Percentiles rank a stretch among this genome's conserved stretches.
Conservation (phyloP, 495 filamentous ascomycete species). For the Talaromyces adpressus region DNA sequence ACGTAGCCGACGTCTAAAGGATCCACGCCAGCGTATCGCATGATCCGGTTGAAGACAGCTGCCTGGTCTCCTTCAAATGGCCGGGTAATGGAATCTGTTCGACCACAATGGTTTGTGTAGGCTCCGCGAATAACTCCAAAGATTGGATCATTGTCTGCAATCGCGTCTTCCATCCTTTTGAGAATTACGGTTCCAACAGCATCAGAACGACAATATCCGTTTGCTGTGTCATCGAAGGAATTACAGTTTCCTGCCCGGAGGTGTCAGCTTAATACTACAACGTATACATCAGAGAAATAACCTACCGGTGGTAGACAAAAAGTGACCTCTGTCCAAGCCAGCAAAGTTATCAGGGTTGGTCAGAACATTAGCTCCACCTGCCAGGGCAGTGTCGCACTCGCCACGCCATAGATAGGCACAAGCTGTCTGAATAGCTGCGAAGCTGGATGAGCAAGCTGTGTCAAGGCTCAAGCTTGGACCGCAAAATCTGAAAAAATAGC, state of each 20-base stretch:
- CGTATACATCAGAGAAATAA: not conserved
- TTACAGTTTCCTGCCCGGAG: conserved; percentile 39
- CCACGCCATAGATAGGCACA: conserved; percentile 60
- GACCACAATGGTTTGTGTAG: conserved; percentile 67
- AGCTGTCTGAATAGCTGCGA: conserved; percentile 48
- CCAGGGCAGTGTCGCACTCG: conserved; percentile 65
- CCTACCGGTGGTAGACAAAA: conserved; percentile 57
- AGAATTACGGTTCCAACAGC: conserved; percentile 62
- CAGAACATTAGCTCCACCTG: conserved; percentile 61
- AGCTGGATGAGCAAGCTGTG: conserved; percentile 63
- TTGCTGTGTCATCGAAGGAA: conserved; percentile 63
- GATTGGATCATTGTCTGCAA: conserved; percentile 64
- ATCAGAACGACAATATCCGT: conserved; percentile 74
- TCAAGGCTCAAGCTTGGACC: conserved; percentile 68
- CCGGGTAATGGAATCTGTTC: conserved; percentile 61
- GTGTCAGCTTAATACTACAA: not conserved
- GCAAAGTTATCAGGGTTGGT: conserved; percentile 67
- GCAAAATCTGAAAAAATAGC: conserved; percentile 55
- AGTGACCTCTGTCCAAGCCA: conserved; percentile 61
- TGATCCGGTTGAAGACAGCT: conserved; percentile 32
- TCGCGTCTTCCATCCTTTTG: conserved; percentile 67
- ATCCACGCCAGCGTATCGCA: conserved; percentile 36
- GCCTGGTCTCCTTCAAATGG: conserved; percentile 43
- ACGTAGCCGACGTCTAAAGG: conserved; percentile 44
- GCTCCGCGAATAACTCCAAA: conserved; percentile 61